A percentile compares a stretch with the other conserved stretches of the same genome.
phyloP scores from a whole-genome alignment of 176 grass and related monocot species.

The Ensete ventricosum region DNA sequence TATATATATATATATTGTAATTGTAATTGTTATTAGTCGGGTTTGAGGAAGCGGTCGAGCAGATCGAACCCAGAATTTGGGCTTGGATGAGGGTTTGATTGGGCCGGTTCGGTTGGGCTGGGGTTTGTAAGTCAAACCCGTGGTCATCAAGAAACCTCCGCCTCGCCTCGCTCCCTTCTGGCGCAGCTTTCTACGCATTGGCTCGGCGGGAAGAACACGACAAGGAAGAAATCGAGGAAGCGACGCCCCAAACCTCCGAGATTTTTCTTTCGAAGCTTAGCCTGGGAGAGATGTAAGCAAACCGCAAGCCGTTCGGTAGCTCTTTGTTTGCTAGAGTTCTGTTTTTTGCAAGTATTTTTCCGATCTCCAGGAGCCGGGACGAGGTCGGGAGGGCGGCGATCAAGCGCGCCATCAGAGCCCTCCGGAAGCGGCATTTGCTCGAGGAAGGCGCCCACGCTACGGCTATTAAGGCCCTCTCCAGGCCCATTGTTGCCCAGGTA shows the following conservation, averaged over 20 bases:
- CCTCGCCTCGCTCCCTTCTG: not conserved
- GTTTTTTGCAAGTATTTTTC: too few relatives aligned
- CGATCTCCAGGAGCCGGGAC: conserved; percentile 40
- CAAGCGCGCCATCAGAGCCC: conserved; percentile 31
- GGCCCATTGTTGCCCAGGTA: conserved; percentile 69
- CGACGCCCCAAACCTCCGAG: not conserved
- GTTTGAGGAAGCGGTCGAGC: too few relatives aligned
- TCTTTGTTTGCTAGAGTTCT: not conserved
- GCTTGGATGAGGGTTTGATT: too few relatives aligned
- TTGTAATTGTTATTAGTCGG: too few relatives aligned
- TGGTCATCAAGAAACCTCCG: not conserved
- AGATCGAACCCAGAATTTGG: too few relatives aligned
- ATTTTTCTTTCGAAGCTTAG: not conserved
- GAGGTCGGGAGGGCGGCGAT: conserved; percentile 56
- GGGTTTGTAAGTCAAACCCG: not conserved
- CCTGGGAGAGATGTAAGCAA: not conserved
- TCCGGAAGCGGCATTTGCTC: conserved; percentile 47
- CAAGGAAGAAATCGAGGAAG: not conserved
- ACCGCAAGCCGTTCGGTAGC: not conserved
- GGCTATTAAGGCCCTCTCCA: conserved; percentile 54
- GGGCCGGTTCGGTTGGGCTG: too few relatives aligned
- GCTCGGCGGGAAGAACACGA: not conserved
- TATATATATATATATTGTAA: too few relatives aligned
- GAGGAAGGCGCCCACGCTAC: conserved; percentile 78
- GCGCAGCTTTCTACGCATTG: not conserved